Base-by-base conservation (phyloP, 2,329 filamentous ascomycete genomes). In the Colletotrichum tamarilloi region DNA sequence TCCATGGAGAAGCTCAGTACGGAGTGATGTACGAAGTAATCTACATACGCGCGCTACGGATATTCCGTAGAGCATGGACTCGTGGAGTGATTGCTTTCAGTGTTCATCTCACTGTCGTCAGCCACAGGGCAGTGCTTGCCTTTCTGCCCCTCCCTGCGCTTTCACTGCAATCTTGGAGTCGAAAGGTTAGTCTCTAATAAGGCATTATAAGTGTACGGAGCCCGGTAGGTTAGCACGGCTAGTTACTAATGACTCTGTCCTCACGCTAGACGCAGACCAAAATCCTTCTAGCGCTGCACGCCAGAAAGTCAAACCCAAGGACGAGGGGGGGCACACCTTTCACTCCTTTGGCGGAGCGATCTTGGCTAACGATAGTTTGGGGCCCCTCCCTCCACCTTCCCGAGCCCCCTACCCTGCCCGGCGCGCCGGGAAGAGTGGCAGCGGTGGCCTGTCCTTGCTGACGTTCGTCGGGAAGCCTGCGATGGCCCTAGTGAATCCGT, bases 381-480 rank as follows among this genome's bases (percentile, higher is more conserved):
- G 32, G 22, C 22, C 53, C 35, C 19, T n/a, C 19, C 42, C 42
- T n/a, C 42, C 42, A 46, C 42, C 12, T n/a, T 26, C 16, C 26
- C 9, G 28, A 22, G 16, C 12, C 42, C 42, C 42, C 16, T 42
- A 49, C 67, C 63, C 52, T 72, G 64, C 35, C 62, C 68, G 64
- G 64, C 28, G 57, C 28, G 57, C 64, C 64, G 68, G 68, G 68
- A 68, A 19, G 58, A 72, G 22, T 46, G 12, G 60, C 73, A 65
- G 65, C 60, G 38, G 49, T 62, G 64, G 64, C 73, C 60, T 73
- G 69, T 68, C 69, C 60, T 24, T 62, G 60, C 64, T 58, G 55
- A 62, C 59, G 72, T 68, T 73, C 53, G 52, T 58, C 70, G 64
- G 69, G 69, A 73, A 72, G 49, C 63, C n/a, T 49, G 65, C 12